Percentiles rank a stretch among this genome's conserved stretches.
phyloP scores from a whole-genome alignment of 1,284 basidiomycete genomes.

The Apiotrichum siamense region DNA sequence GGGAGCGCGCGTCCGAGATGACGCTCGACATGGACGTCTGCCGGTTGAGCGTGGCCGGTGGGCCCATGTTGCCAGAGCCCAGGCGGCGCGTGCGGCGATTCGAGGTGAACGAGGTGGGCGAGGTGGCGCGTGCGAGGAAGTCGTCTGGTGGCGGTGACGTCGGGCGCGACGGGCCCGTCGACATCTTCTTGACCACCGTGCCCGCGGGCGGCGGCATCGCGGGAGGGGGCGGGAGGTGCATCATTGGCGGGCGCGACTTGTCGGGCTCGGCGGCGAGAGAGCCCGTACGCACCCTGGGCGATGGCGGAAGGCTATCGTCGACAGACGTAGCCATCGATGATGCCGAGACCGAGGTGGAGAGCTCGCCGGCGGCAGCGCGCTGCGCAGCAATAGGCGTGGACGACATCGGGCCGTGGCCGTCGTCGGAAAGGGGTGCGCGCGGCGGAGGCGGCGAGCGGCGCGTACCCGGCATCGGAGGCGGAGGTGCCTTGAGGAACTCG shows the following conservation, averaged over 20 bases:
- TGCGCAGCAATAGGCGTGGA: slow-evolving; percentile 20
- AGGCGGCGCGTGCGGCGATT: not conserved
- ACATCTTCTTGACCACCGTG: slow-evolving; percentile 39
- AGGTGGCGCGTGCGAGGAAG: slow-evolving; percentile 76
- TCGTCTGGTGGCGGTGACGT: slow-evolving; percentile 83
- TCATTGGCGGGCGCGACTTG: slow-evolving; percentile 72
- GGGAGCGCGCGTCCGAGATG: slow-evolving; percentile 40
- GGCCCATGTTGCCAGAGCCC: slow-evolving; percentile 52
- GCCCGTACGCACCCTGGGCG: too few relatives aligned
- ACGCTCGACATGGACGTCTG: slow-evolving; percentile 72
- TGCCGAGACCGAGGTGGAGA: not conserved
- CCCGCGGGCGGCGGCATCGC: slow-evolving; percentile 66
- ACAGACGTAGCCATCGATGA: not conserved
- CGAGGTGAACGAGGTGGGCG: slow-evolving; percentile 54
- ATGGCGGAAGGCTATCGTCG: slow-evolving; percentile 10
- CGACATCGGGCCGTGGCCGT: slow-evolving; percentile 6
- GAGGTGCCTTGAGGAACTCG: slow-evolving; percentile 48
- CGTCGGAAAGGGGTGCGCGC: slow-evolving; percentile 9
- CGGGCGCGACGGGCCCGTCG: slow-evolving; percentile 58
- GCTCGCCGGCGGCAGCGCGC: slow-evolving; percentile 17
- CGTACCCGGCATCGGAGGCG: slow-evolving; percentile 19
- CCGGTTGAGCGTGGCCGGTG: slow-evolving; percentile 59
- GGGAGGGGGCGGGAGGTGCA: slow-evolving; percentile 77
- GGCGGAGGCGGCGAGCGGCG: slow-evolving; percentile 3
- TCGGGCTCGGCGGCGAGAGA: slow-evolving; percentile 52